Base-by-base conservation (phyloP, 1,284 basidiomycete genomes). In the Singerocomus inundabilis region DNA sequence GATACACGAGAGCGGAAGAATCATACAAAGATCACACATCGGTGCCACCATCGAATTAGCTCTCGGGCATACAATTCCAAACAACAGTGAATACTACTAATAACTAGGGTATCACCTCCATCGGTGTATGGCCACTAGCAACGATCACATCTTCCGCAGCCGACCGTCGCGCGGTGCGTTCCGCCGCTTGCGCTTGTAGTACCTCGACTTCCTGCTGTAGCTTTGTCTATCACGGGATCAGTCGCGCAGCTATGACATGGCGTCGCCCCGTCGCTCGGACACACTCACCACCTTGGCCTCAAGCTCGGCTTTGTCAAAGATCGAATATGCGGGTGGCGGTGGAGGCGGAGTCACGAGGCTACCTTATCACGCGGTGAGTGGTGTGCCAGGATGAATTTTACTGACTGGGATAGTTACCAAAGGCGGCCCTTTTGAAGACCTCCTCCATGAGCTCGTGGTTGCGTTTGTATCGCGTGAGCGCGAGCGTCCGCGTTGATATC, bases 381-480 rank as follows among this genome's bases (percentile, higher is more conserved):
- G 28, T 37, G 26, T 25, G 32, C 12, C 28, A 46, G 29, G 1
- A 47, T 25, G n/a, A 21, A 9, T 46, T 31, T 28, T 10, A 39
- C 30, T 25, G 43, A 24, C 36, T 26, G 41, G 9, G 13, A 33
- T 24, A 63, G 72, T 50, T 56, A 84, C 88, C 78, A 58, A 81
- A 84, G 0, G 84, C 84, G 18, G 88, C 86, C 54, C 78, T 74
- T 59, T 73, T 76, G 65, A 91, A 91, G 1, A 91, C 82, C 41
- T 87, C 85, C 59, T 85, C 84, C 85, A 91, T 89, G 56, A 84
- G 73, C 44, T 90, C 88, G 57, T 91, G 87, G 60, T 91, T 91
- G 10, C 88, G 78, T 55, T 77, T 79, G 62, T 89, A 91, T 32
- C 89, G 75, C 11, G 82, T 78, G 29, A 84, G 61, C 4, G 88